Conservation (phyloP, 106 monocot species). For the Platanthera guangdongensis region DNA sequence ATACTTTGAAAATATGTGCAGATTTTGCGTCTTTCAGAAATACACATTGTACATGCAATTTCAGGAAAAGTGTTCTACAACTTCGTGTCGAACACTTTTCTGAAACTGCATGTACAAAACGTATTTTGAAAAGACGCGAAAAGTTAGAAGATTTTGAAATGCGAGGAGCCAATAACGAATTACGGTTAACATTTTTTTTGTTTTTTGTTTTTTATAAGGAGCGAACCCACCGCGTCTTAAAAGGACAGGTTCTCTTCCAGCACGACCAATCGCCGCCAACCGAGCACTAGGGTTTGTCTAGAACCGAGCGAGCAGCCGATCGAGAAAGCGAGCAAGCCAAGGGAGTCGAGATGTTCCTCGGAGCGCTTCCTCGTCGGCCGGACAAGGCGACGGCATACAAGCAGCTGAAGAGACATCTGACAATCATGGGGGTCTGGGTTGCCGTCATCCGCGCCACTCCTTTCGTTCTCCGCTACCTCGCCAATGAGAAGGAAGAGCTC, state of each 20-base stretch:
- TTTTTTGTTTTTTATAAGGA: no score
- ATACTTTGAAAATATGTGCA: no score
- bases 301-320: background rate
- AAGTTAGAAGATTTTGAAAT: no score
- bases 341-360: conserved; percentile 53
- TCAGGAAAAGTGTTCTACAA: no score
- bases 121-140: no score
- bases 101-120: no score
- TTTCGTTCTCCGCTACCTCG: conserved; percentile 68
- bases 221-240: no score
- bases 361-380: conserved; percentile 66
- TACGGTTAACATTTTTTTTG: no score
- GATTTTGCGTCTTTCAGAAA: no score
- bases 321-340: conserved; percentile 5
- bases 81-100: no score
- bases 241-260: background rate
- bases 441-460: conserved; percentile 69
- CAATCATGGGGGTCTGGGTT: conserved; percentile 57
- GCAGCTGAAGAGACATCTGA: conserved; percentile 60
- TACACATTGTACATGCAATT: no score
- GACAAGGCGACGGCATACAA: conserved; percentile 91
- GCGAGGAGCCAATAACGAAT: no score
- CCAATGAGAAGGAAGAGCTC: conserved; percentile 70
- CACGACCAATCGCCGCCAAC: background rate
- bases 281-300: background rate